Conservation (phyloP, 345 rosid genomes). For the rapeseed (Brassica napus) region DNA sequence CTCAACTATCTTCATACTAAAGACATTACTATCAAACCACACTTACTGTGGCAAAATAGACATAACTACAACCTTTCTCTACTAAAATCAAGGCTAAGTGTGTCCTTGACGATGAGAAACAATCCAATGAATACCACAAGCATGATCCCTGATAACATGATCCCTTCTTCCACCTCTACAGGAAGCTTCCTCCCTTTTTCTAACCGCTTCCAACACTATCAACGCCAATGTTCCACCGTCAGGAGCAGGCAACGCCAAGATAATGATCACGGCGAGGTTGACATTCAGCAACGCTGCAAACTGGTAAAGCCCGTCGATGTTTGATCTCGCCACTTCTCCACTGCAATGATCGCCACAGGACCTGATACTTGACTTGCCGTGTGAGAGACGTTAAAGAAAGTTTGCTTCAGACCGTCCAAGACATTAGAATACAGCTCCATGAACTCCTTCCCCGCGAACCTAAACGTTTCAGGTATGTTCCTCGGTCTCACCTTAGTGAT, state of each 20-base stretch:
- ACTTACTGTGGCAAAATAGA: not conserved
- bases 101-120: slow-evolving; percentile 84
- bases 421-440: slow-evolving; percentile 72
- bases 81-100: slow-evolving; percentile 83
- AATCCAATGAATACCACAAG: slow-evolving; percentile 76
- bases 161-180: slow-evolving; percentile 80
- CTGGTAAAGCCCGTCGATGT: slow-evolving; percentile 79
- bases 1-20: slow-evolving; percentile 29
- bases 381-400: slow-evolving; percentile 80
- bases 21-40: slow-evolving; percentile 19
- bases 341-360: slow-evolving; percentile 94
- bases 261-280: slow-evolving; percentile 87
- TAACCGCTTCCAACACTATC: slow-evolving; percentile 77
- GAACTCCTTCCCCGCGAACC: slow-evolving; percentile 68
- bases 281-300: slow-evolving; percentile 85
- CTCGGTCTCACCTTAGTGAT: slow-evolving; percentile 62
- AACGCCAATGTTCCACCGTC: slow-evolving; percentile 94
- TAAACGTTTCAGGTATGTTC: slow-evolving; percentile 59
- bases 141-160: slow-evolving; percentile 87
- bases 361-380: slow-evolving; percentile 88
- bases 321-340: slow-evolving; percentile 97
- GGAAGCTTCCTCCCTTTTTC: slow-evolving; percentile 96
- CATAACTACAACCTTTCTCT: slow-evolving; percentile 64
- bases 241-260: slow-evolving; percentile 88
- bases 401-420: slow-evolving; percentile 78